These are phyloP conservation scores for Cryphonectria carpinicola DNA, from an alignment of 2,329 filamentous ascomycete genomes.

Conservation along the genomic window DNA sequence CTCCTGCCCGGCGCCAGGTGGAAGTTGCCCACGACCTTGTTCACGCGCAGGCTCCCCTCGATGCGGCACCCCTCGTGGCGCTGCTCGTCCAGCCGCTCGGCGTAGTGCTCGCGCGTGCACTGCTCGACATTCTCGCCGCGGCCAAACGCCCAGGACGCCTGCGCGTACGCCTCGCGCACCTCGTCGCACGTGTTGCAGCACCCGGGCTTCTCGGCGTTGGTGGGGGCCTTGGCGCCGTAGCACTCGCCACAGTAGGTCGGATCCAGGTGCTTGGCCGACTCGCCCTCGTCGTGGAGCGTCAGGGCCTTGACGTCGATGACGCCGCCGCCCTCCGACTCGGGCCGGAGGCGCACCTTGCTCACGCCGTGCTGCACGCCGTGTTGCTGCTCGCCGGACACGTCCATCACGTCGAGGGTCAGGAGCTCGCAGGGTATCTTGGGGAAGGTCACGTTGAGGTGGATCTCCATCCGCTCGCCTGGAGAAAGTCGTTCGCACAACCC, in stretches of 20 bases:
- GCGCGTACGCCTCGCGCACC: conserved; percentile 91
- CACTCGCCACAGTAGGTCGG: conserved; percentile 92
- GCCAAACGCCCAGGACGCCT: conserved; percentile 90
- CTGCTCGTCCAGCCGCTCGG: conserved; percentile 84
- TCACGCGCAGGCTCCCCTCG: conserved; percentile 88
- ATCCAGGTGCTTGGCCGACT: conserved; percentile 77
- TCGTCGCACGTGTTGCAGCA: conserved; percentile 98
- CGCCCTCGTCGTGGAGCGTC: conserved; percentile 70
- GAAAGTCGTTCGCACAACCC: conserved; percentile 5
- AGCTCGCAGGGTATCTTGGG: conserved; percentile 93
- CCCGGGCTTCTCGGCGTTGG: conserved; percentile 74
- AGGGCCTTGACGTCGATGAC: conserved; percentile 73
- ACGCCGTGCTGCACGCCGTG: conserved; percentile 92
- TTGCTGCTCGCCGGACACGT: conserved; percentile 96
- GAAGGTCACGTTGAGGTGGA: conserved; percentile 96
- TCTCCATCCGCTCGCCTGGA: conserved; percentile 95
- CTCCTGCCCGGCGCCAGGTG: conserved; percentile 95
- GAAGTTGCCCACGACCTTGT: conserved; percentile 99
- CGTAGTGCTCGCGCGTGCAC: conserved; percentile 92
- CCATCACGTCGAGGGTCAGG: conserved; percentile 97
- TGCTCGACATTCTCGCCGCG: conserved; percentile 92
- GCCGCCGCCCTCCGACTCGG: conserved; percentile 73
- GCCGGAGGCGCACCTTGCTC: conserved; percentile 81
- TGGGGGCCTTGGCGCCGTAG: conserved; percentile 80
- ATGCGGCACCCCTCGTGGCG: conserved; percentile 92